Evolutionary conservation across 1,284 basidiomycete species (phyloP).

Genomic region (Cryptococcus neoformans): DNA sequence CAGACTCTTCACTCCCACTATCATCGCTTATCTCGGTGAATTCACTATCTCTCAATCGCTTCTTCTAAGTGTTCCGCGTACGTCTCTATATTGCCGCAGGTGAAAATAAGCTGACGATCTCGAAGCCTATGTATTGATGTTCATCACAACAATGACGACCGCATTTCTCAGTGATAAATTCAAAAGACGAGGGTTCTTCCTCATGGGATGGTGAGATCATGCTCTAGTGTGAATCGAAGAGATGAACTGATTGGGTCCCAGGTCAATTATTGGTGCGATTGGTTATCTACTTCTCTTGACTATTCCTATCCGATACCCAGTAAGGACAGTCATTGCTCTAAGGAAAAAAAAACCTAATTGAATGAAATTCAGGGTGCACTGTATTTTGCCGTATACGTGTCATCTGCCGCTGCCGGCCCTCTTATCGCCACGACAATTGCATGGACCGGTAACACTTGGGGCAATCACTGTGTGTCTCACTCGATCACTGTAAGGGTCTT

Average conservation of each 20-base stretch:
- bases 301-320: conserved; percentile 27
- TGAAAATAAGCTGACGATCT: conserved; percentile 17
- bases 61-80: conserved; percentile 45
- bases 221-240: conserved; percentile 25
- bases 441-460: conserved; percentile 51
- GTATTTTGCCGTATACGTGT: conserved; percentile 52
- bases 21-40: conserved; percentile 48
- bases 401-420: conserved; percentile 47
- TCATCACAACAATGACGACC: conserved; percentile 50
- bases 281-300: conserved; percentile 51
- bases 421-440: conserved; percentile 51
- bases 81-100: neutral
- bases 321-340: conserved; percentile 7
- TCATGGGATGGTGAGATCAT: conserved; percentile 48
- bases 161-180: conserved; percentile 49
- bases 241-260: conserved; percentile 29
- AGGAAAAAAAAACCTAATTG: neutral
- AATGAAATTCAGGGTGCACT: conserved; percentile 35
- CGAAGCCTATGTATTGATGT: conserved; percentile 53
- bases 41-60: conserved; percentile 48
- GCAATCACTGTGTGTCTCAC: conserved; percentile 37
- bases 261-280: conserved; percentile 40
- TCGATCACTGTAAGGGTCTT: neutral
- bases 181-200: conserved; percentile 46
- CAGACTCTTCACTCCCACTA: conserved; percentile 49